Conservation (phyloP, 2,329 filamentous ascomycete species). For the Colletotrichum noveboracense region DNA sequence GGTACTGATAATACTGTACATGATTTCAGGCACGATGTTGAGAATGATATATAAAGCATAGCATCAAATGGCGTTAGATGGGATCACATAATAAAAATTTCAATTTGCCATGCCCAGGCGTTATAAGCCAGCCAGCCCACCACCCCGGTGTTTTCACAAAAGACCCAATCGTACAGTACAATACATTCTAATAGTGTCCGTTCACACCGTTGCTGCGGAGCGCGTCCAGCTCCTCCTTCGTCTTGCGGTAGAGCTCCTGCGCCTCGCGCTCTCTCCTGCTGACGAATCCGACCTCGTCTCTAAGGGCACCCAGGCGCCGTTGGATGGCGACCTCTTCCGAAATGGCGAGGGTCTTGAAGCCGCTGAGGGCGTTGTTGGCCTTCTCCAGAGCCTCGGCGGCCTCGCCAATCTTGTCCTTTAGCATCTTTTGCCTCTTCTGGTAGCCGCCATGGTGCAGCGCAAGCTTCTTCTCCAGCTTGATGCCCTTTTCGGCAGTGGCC, state of each 20-base stretch:
- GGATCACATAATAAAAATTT: background rate
- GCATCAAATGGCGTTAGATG: background rate
- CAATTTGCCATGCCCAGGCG: background rate
- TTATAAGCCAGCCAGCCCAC: background rate
- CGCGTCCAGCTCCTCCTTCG: conserved; percentile 77
- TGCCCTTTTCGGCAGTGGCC: conserved; percentile 76
- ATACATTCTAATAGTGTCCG: conserved; percentile 1
- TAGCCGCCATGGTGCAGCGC: conserved; percentile 87
- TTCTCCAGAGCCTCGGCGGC: conserved; percentile 77
- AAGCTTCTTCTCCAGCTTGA: conserved; percentile 95
- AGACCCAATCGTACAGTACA: background rate
- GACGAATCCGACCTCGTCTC: conserved; percentile 84
- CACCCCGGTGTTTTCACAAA: background rate
- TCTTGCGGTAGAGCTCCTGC: conserved; percentile 81
- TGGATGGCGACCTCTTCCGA: conserved; percentile 80
- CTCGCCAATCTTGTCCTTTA: conserved; percentile 80
- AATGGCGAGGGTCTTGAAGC: conserved; percentile 76
- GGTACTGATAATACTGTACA: background rate
- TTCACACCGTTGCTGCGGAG: conserved; percentile 48
- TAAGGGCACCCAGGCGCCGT: conserved; percentile 73
- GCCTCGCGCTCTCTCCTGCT: conserved; percentile 85
- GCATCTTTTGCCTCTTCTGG: conserved; percentile 80
- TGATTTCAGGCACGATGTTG: background rate
- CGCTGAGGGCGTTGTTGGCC: conserved; percentile 73
- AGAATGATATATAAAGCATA: background rate